Evolutionary conservation across 805 yeast species (phyloP), one percentile per base, ranked within the genome.

Genomic region (Pachysolen tannophilus): DNA sequence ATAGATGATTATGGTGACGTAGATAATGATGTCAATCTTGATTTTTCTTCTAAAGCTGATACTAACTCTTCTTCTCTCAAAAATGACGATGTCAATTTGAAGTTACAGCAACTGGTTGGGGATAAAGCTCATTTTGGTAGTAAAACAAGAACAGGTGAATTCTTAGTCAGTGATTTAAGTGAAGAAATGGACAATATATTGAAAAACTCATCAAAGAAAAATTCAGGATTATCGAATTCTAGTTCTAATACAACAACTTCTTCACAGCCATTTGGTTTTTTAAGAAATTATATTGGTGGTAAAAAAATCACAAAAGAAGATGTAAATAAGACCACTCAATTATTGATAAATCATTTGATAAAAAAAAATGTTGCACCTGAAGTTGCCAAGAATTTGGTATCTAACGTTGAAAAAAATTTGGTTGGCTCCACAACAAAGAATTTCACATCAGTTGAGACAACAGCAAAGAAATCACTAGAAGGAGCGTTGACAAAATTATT

Each of bases 361-460:
- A 67, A 80, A 43, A 90, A 88, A 48, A 90, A 90, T 49, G 92
- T 90, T 21, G 92, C 97, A 3, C 92, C 94, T 8, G 83, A 82
- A 39, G 94, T 87, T 2, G 92, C 97, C 0, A 75, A 67, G 27
- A 69, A 73, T 30, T 67, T 90, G 32, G 74, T 85, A 29, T 69
- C 74, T 11, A 78, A 77, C 39, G 86, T 92, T 26, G 78, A 78
- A 37, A 67, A 68, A 42, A 79, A 78, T 38, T 56, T 92, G 30
- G 62, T 77, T 3, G 94, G 92, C 1, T 74, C 84, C 10, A 81
- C 77, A 35, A 80, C 85, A 0, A 75, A 73, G 28, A 73, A 64
- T 41, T 82, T 86, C 73, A 81, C 92, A 2, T 72, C 90, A 4
- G 72, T 85, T 18, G 79, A 75, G 33, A 63, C 69, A 9, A 82